Percentiles rank a stretch among this genome's conserved stretches.
These are phyloP conservation scores for Paxillus involutus DNA, from an alignment of 768 basidiomycete species.

Conservation along the genomic window DNA sequence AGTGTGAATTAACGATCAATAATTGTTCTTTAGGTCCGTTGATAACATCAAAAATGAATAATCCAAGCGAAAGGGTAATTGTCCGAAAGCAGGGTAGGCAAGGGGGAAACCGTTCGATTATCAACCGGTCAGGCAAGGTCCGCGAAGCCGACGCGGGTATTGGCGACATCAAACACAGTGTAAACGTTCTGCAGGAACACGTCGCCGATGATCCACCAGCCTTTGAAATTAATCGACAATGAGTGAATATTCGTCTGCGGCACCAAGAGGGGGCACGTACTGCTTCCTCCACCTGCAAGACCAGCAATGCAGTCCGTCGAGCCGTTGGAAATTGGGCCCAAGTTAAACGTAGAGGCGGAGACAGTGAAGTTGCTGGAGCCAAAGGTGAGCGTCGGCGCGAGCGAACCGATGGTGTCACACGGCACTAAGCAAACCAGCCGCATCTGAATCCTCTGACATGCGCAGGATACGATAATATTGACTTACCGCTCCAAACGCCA, in stretches of 20 bases:
- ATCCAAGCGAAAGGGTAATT: neutral
- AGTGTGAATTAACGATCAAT: neutral
- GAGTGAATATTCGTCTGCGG: too few relatives aligned
- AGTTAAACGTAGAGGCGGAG: too few relatives aligned
- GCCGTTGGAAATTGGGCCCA: too few relatives aligned
- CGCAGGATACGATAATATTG: neutral
- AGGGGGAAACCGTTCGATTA: neutral
- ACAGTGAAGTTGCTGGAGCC: too few relatives aligned
- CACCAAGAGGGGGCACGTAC: too few relatives aligned
- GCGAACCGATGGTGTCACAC: too few relatives aligned
- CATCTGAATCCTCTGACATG: neutral
- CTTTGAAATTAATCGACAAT: too few relatives aligned
- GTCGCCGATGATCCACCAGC: too few relatives aligned
- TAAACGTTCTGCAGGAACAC: too few relatives aligned
- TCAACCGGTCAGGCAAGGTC: conserved; percentile 19
- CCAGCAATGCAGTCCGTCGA: too few relatives aligned
- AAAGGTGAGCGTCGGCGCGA: too few relatives aligned
- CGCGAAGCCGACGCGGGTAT: conserved; percentile 43
- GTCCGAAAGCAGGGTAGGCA: conserved; percentile 1
- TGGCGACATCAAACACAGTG: conserved; percentile 30
- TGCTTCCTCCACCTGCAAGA: too few relatives aligned
- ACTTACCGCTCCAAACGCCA: conserved; percentile 37
- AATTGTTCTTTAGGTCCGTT: neutral
- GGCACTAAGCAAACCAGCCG: neutral
- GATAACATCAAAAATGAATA: neutral